phyloP scores from a whole-genome alignment of 495 filamentous ascomycete species.

The Cercophora samala region DNA sequence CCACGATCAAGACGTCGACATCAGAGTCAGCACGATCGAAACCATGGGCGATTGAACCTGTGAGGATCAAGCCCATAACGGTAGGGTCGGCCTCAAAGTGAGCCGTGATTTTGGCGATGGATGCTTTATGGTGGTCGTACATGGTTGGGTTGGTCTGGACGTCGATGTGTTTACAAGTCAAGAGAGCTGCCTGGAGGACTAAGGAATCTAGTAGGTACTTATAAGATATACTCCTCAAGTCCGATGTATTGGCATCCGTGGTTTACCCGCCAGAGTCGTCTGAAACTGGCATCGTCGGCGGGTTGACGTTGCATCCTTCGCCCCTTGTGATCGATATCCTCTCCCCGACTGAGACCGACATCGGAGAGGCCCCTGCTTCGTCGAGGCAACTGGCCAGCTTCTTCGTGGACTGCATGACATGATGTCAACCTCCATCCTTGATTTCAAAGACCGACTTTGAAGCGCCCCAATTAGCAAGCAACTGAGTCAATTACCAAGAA shows the following conservation, averaged over 20 bases:
- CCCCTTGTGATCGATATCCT: background rate
- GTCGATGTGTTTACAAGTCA: background rate
- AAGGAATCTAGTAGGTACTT: background rate
- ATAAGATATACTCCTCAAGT: no score
- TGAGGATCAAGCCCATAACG: constrained; percentile 24
- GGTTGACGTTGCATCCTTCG: background rate
- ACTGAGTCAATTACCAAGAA: background rate
- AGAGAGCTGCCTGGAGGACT: background rate
- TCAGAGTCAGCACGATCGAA: constrained; percentile 20
- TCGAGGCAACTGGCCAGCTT: no score
- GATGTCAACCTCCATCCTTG: no score
- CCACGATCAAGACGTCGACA: constrained; percentile 26
- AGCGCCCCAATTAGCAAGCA: background rate
- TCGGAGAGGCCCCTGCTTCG: background rate
- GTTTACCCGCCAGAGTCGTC: background rate
- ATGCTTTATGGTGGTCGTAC: constrained; percentile 20
- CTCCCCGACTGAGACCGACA: background rate
- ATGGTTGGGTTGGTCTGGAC: constrained; percentile 10
- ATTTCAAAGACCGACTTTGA: background rate
- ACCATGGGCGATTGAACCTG: constrained; percentile 28
- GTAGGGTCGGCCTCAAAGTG: constrained; percentile 19
- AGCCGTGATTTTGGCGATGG: constrained; percentile 18
- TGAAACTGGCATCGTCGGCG: background rate
- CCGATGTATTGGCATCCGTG: background rate
- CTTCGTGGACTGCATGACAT: no score